A percentile compares a stretch with the other conserved stretches of the same genome.
Evolutionary conservation across 768 basidiomycete genomes (phyloP).

Genomic region (Phanerodontia chrysosporium): DNA sequence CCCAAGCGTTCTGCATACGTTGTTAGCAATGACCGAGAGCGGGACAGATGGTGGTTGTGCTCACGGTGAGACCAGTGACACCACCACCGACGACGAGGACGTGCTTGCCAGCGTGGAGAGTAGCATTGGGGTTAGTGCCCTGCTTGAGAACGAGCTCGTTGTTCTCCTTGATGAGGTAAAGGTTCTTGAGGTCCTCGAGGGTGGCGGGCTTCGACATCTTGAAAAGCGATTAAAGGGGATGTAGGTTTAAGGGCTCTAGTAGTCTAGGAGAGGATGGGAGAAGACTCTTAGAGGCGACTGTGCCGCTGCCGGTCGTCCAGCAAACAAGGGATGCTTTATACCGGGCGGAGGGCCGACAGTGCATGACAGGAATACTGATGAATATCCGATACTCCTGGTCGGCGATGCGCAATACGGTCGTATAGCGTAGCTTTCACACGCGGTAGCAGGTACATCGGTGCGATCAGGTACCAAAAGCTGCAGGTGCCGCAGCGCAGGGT

Average conservation of each 20-base stretch:
- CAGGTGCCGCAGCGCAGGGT: neutral
- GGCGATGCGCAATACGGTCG: neutral
- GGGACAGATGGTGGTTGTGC: neutral
- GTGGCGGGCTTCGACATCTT: neutral
- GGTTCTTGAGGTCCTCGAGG: conserved; percentile 3
- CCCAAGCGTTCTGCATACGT: conserved; percentile 20
- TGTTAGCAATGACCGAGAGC: neutral
- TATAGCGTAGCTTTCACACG: neutral
- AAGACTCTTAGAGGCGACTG: neutral
- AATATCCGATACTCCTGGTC: neutral
- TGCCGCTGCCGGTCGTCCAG: neutral
- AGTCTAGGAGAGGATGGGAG: neutral
- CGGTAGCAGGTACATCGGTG: neutral
- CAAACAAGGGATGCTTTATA: neutral
- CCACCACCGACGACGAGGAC: conserved; percentile 20
- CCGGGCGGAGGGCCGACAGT: neutral
- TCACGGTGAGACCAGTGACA: conserved; percentile 17
- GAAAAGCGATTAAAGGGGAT: neutral
- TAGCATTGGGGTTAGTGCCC: conserved; percentile 3
- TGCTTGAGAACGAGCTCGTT: conserved; percentile 10
- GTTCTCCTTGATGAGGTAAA: conserved; percentile 11
- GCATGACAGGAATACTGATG: neutral
- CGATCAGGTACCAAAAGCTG: neutral
- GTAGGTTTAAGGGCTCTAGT: neutral
- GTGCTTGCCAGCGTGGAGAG: conserved; percentile 3